Conservation (phyloP, 306 rosid genomes). For the Psophocarpus tetragonolobus region DNA sequence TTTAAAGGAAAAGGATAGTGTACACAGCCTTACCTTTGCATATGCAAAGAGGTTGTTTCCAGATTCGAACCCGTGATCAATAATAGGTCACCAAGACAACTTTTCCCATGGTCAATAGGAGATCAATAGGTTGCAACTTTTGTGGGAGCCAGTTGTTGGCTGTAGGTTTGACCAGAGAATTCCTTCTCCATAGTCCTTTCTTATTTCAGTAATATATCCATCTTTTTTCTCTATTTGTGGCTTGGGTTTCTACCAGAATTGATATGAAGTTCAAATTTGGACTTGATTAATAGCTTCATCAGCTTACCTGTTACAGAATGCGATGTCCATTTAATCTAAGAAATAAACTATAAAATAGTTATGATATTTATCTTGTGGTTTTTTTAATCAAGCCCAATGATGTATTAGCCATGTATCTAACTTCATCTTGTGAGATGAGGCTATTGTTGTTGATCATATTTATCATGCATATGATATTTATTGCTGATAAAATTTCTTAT, state of each 20-base stretch:
- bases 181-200: neutral
- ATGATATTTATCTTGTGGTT: slow-evolving; percentile 13
- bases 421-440: neutral
- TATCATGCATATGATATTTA: slow-evolving; percentile 19
- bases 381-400: neutral
- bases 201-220: neutral
- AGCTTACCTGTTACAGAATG: slow-evolving; percentile 4
- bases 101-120: too few relatives aligned
- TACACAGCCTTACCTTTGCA: too few relatives aligned
- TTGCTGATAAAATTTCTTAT: slow-evolving; percentile 7
- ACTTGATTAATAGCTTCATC: slow-evolving; percentile 13
- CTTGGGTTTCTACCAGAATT: neutral
- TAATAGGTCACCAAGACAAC: too few relatives aligned
- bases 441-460: neutral
- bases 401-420: neutral
- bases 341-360: slow-evolving; percentile 7
- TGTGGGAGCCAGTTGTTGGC: too few relatives aligned
- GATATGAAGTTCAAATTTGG: slow-evolving; percentile 18
- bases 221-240: neutral
- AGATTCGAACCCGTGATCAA: too few relatives aligned
- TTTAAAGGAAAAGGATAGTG: too few relatives aligned
- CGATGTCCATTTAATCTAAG: neutral
- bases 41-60: too few relatives aligned
- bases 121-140: too few relatives aligned
- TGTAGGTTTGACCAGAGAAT: too few relatives aligned